Evolutionary conservation across 2,329 filamentous ascomycete species (phyloP).

Genomic region (Colletotrichum tofieldiae): DNA sequence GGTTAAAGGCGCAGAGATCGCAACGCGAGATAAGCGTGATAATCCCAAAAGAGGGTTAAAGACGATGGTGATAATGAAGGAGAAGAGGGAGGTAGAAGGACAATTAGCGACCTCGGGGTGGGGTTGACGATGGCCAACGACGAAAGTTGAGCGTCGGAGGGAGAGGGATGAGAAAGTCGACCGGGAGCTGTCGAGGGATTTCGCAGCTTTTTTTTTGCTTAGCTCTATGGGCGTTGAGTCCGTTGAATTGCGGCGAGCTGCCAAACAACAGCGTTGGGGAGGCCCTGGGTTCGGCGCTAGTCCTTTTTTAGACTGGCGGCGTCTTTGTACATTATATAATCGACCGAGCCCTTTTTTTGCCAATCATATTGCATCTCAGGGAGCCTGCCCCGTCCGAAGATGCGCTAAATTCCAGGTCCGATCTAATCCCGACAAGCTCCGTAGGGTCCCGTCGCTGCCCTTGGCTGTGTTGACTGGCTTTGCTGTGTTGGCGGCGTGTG

Average conservation of each 20-base stretch:
- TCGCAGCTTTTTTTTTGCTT: constrained; percentile 44
- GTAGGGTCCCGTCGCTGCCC: neutral
- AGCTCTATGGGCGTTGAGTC: constrained; percentile 45
- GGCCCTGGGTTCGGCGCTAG: constrained; percentile 30
- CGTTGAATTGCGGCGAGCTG: constrained; percentile 46
- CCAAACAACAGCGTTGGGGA: constrained; percentile 44
- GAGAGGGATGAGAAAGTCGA: constrained; percentile 41
- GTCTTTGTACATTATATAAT: constrained; percentile 28
- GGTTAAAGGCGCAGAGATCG: constrained; percentile 16
- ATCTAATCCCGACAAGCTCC: constrained; percentile 31
- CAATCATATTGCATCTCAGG: neutral
- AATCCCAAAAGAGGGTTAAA: constrained; percentile 1
- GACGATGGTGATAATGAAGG: neutral
- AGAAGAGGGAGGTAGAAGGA: neutral
- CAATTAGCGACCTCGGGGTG: constrained; percentile 29
- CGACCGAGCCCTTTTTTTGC: constrained; percentile 1
- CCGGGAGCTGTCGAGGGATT: constrained; percentile 45
- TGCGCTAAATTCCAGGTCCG: constrained; percentile 23
- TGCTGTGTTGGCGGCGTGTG: neutral
- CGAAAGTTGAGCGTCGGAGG: constrained; percentile 38
- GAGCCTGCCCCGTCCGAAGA: constrained; percentile 9
- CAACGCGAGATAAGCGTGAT: constrained; percentile 23
- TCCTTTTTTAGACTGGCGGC: neutral
- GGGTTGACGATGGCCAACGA: constrained; percentile 42
- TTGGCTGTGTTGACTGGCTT: constrained; percentile 2